Base-by-base conservation (phyloP, 768 basidiomycete species). In the Mycena capillaripes region DNA sequence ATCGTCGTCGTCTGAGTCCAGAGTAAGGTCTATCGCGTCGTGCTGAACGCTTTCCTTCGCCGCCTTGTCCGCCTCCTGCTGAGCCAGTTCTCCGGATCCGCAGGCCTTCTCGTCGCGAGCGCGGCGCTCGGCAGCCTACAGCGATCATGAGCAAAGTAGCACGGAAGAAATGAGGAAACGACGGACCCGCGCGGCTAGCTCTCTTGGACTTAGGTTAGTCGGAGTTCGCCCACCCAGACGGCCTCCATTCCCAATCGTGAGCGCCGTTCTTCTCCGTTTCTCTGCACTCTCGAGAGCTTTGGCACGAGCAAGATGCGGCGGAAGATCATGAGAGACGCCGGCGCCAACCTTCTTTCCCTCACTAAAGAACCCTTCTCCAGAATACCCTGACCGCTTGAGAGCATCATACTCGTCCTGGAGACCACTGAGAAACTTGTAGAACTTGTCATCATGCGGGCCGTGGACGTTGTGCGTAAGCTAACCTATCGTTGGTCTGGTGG, bases 401-500 rank as follows among this genome's bases (percentile, higher is more conserved):
- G 87, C 90, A 46, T 94, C 93, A 75, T 92, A 97, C 82, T 98
- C 97, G 66, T 96, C 93, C 78, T 96, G 93, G 3, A 97, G 85
- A 25, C 86, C 88, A 3, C 89, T 84, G 6, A 95, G 88, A 75
- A 89, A 89, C 66, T 92, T 91, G 84, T 95, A 94, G 75, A 96
- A 94, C 61, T 87, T 89, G 59, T 95, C 92, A 75, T 98, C 95
- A 75, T 98, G 97, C 7, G 96, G 93, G 4, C 95, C 95, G 77
- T 96, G 94, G 10, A 93, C 90, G 78, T 94, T 96, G 78, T 97
- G 96, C 0, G 95, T 93, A 42, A 97, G 91, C 95, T 97, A 66
- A 38, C 29, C 27, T 34, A 62, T 38, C 52, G 63, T 36, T 66
- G 46, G 52, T 60, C 62, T 50, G 27, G 69, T 25, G 36, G 36